A percentile compares a stretch with the other conserved stretches of the same genome.
Evolutionary conservation across 2,329 filamentous ascomycete genomes (phyloP).

Genomic region (Sclerotinia trifoliorum): DNA sequence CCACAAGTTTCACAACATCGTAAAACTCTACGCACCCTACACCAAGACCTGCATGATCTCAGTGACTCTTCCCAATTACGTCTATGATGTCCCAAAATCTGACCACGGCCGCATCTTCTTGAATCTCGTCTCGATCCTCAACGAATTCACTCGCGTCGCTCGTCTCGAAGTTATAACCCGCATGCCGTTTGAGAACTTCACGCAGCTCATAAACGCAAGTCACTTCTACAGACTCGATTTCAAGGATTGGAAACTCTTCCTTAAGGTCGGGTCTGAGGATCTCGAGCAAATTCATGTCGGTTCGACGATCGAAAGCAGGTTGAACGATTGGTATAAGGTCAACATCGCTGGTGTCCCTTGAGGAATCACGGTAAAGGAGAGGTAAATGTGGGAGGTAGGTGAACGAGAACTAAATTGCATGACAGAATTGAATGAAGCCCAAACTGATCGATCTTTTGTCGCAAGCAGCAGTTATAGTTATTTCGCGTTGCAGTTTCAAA

Average conservation of each 20-base stretch:
- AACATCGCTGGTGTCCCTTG: background rate
- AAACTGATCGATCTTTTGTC: background rate
- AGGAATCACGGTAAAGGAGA: background rate
- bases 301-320: background rate
- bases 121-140: background rate
- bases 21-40: background rate
- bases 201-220: background rate
- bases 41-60: conserved; percentile 10
- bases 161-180: background rate
- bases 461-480: background rate
- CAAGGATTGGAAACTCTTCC: background rate
- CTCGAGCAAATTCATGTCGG: background rate
- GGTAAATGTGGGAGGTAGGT: background rate
- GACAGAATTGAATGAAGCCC: background rate
- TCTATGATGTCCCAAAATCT: background rate
- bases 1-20: background rate
- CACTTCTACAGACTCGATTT: background rate
- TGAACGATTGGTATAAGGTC: background rate
- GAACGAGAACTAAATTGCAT: background rate
- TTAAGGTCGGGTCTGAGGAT: background rate
- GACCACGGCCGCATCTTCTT: background rate
- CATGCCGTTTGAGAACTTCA: background rate
- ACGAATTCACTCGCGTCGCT: background rate
- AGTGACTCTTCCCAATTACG: background rate
- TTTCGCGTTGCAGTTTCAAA: background rate